These are phyloP conservation scores for Sugiyamaella marilandica DNA, from an alignment of 805 yeast species.

Conservation along the genomic window DNA sequence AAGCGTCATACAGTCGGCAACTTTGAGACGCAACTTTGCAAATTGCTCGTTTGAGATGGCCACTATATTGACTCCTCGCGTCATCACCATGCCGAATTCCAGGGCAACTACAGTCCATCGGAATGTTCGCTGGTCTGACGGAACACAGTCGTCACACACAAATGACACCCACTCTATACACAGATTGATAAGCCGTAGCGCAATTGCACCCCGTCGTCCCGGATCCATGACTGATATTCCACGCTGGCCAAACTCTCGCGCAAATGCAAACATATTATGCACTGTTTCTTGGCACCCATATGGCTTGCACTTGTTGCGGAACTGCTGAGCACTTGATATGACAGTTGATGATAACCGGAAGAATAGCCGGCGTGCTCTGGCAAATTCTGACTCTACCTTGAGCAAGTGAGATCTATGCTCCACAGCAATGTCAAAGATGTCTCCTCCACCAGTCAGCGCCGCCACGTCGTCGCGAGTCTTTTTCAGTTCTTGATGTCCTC, in stretches of 20 bases:
- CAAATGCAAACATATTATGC: constrained; percentile 68
- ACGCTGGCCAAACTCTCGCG: constrained; percentile 75
- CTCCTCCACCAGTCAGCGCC: constrained; percentile 51
- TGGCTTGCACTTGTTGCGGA: constrained; percentile 48
- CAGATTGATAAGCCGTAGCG: constrained; percentile 65
- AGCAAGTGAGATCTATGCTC: constrained; percentile 68
- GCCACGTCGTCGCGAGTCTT: constrained; percentile 53
- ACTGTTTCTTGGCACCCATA: constrained; percentile 71
- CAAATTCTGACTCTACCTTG: constrained; percentile 67
- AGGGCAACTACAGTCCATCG: constrained; percentile 95
- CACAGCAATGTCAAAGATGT: constrained; percentile 41
- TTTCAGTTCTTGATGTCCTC: constrained; percentile 56
- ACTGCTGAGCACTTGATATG: constrained; percentile 53
- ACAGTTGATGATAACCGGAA: constrained; percentile 63
- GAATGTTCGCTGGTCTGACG: constrained; percentile 85
- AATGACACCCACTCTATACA: constrained; percentile 90
- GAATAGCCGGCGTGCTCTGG: constrained; percentile 58
- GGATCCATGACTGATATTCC: constrained; percentile 62
- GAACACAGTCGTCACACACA: constrained; percentile 89
- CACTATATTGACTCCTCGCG: constrained; percentile 81
- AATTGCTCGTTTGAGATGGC: constrained; percentile 77
- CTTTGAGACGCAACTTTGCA: constrained; percentile 63
- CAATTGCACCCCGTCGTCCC: constrained; percentile 59
- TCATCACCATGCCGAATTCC: constrained; percentile 94
- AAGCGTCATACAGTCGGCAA: constrained; percentile 90